These are phyloP conservation scores for Trichophyton schoenleinii DNA, from an alignment of 2,329 filamentous ascomycete species.

Conservation along the genomic window DNA sequence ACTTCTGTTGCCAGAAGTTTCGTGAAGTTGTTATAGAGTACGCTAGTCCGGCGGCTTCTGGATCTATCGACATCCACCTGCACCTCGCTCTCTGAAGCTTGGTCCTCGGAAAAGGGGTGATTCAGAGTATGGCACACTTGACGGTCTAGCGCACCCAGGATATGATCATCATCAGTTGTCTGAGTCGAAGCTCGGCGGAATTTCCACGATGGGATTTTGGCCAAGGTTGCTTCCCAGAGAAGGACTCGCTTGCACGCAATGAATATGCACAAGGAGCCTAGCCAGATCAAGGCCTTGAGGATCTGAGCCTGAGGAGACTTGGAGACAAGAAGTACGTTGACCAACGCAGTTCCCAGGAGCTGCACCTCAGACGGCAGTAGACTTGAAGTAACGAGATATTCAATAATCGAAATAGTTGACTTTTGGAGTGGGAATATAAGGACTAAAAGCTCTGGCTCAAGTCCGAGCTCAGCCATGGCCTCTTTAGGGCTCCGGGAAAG, in stretches of 20 bases:
- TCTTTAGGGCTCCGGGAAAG: conserved; percentile 9
- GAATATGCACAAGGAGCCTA: conserved; percentile 65
- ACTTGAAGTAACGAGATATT: conserved; percentile 77
- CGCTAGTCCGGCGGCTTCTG: not conserved
- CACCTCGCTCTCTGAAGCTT: conserved; percentile 28
- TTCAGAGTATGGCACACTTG: conserved; percentile 40
- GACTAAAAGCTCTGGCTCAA: conserved; percentile 47
- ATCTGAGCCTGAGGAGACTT: conserved; percentile 72
- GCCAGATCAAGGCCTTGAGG: conserved; percentile 73
- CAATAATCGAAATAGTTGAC: conserved; percentile 57
- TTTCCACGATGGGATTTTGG: conserved; percentile 82
- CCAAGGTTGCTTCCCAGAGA: conserved; percentile 70
- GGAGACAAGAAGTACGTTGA: conserved; percentile 68
- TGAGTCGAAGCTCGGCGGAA: conserved; percentile 47
- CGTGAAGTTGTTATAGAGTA: not conserved
- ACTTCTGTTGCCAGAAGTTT: not conserved
- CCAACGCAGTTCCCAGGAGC: conserved; percentile 66
- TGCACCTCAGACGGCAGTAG: conserved; percentile 78
- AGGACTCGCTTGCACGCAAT: conserved; percentile 62
- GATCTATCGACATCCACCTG: conserved; percentile 14
- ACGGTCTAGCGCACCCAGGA: conserved; percentile 32
- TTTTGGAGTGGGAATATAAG: conserved; percentile 75
- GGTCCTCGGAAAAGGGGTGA: conserved; percentile 25
- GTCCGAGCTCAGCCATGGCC: conserved; percentile 22
- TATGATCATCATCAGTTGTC: conserved; percentile 22